These are phyloP conservation scores for Triadica sebifera DNA, from an alignment of 345 rosid genomes.

Conservation along the genomic window DNA sequence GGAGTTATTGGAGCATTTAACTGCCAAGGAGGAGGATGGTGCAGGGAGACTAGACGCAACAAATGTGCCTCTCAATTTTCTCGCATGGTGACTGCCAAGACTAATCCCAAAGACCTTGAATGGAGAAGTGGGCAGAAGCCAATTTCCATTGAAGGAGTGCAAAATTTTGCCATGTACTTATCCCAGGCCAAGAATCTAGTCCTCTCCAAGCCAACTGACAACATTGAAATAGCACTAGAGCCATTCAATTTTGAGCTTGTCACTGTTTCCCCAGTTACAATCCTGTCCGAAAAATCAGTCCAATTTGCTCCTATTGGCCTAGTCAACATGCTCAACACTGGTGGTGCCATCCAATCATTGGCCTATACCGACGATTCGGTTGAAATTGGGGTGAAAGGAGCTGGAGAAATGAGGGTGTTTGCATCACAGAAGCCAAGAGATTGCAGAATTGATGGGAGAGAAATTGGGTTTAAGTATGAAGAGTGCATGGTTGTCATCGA, in stretches of 20 bases:
- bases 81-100: conserved; percentile 47
- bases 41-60: conserved; percentile 75
- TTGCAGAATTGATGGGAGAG: conserved; percentile 63
- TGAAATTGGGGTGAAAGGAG: conserved; percentile 56
- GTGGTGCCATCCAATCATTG: conserved; percentile 74
- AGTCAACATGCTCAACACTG: conserved; percentile 82
- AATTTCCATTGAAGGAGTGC: conserved; percentile 54
- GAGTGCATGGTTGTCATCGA: conserved; percentile 47
- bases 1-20: conserved; percentile 88
- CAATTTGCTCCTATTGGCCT: conserved; percentile 83
- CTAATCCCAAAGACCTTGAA: conserved; percentile 60
- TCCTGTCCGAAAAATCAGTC: conserved; percentile 36
- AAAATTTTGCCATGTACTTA: conserved; percentile 64
- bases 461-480: conserved; percentile 54
- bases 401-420: conserved; percentile 66
- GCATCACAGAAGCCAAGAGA: conserved; percentile 60
- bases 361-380: conserved; percentile 34
- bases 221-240: conserved; percentile 57
- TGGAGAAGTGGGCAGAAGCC: conserved; percentile 81
- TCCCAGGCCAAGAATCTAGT: conserved; percentile 64
- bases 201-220: conserved; percentile 48
- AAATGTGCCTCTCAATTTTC: conserved; percentile 63
- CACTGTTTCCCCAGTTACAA: conserved; percentile 64
- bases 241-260: conserved; percentile 84
- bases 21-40: conserved; percentile 99